Conservation (phyloP, 1,284 basidiomycete genomes). For the Malassezia pachydermatis region DNA sequence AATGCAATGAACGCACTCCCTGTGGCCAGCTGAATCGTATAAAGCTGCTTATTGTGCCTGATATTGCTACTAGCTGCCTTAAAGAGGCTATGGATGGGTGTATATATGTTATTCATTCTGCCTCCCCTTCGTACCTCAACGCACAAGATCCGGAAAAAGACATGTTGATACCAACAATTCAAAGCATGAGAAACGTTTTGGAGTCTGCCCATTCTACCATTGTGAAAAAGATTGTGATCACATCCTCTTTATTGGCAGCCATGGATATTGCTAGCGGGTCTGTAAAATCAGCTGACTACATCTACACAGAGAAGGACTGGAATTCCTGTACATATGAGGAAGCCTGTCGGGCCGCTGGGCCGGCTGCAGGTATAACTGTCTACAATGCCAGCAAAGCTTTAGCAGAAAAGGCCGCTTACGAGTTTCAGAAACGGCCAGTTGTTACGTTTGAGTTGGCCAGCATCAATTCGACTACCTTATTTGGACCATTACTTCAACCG, state of each 20-base stretch:
- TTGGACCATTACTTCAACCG: constrained; percentile 31
- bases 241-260: constrained; percentile 39
- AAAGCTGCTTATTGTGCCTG: constrained; percentile 40
- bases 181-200: constrained; percentile 45
- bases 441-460: constrained; percentile 25
- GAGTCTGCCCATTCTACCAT: constrained; percentile 31
- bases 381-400: constrained; percentile 39
- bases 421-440: constrained; percentile 30
- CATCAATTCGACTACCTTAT: constrained; percentile 42
- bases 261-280: constrained; percentile 28
- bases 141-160: constrained; percentile 43
- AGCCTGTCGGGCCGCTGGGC: constrained; percentile 25
- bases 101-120: constrained; percentile 23
- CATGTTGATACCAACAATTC: constrained; percentile 46
- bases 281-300: constrained; percentile 32
- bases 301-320: constrained; percentile 34
- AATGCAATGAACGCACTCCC: no score
- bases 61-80: constrained; percentile 44
- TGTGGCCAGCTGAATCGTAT: no score
- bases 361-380: constrained; percentile 25
- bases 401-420: constrained; percentile 38
- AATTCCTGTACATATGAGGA: constrained; percentile 32
- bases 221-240: constrained; percentile 40
- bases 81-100: constrained; percentile 39
- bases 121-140: constrained; percentile 37